These are phyloP conservation scores for Suillus decipiens DNA, from an alignment of 768 basidiomycete species.

Conservation along the genomic window DNA sequence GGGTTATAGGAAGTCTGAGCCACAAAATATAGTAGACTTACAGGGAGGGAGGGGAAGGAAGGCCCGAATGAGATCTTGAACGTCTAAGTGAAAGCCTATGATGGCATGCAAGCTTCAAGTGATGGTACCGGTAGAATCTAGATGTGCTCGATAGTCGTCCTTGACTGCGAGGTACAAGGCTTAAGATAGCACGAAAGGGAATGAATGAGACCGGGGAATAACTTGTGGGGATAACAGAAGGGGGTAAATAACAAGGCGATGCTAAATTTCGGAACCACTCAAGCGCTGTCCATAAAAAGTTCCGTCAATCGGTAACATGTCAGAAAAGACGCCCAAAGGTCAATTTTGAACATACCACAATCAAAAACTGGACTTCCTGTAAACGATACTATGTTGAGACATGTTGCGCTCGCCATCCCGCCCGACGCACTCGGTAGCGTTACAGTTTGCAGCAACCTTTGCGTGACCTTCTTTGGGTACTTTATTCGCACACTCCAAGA, in stretches of 20 bases:
- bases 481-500: not conserved
- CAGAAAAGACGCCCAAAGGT: slow-evolving; percentile 12
- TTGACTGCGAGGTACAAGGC: not conserved
- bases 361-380: not conserved
- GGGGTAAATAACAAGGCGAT: slow-evolving; percentile 1
- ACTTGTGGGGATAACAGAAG: not conserved
- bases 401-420: not conserved
- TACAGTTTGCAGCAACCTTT: not conserved
- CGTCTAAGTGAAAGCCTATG: slow-evolving; percentile 4
- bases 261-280: not conserved
- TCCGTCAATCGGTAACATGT: slow-evolving; percentile 5
- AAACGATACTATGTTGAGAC: not conserved
- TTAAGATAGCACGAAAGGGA: not conserved
- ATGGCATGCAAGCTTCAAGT: slow-evolving; percentile 5
- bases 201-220: not conserved
- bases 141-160: not conserved
- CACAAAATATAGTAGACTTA: not conserved
- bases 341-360: not conserved
- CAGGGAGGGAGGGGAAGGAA: not conserved
- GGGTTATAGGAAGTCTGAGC: not conserved
- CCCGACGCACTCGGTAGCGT: not conserved
- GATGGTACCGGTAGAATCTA: not conserved
- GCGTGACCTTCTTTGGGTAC: not conserved
- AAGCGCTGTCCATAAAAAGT: slow-evolving; percentile 11
- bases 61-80: slow-evolving; percentile 1